Percentiles rank a stretch among this genome's conserved stretches.
Evolutionary conservation across 805 yeast species (phyloP).

Genomic region (Candida vaughaniae): DNA sequence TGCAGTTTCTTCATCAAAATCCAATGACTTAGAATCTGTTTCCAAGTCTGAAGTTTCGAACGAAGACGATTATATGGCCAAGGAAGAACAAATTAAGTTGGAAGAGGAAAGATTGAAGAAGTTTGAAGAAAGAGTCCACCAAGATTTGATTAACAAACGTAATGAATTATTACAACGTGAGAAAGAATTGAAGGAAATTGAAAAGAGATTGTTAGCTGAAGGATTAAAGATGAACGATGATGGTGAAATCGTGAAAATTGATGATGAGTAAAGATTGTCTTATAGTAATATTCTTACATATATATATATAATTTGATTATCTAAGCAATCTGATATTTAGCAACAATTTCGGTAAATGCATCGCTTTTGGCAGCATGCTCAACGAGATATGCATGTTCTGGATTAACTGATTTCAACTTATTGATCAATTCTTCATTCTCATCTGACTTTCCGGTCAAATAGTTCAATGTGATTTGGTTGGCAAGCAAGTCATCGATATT

Average conservation of each 20-base stretch:
- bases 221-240: conserved; percentile 44
- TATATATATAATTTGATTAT: too few relatives aligned
- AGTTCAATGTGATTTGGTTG: conserved; percentile 61
- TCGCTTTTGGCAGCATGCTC: conserved; percentile 62
- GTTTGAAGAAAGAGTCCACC: conserved; percentile 86
- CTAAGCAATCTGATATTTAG: too few relatives aligned
- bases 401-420: conserved; percentile 46
- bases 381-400: conserved; percentile 55
- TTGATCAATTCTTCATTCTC: conserved; percentile 49
- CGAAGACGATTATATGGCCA: conserved; percentile 43
- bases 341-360: conserved; percentile 68
- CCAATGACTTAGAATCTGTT: conserved; percentile 9
- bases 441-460: conserved; percentile 38
- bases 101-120: conserved; percentile 88
- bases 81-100: conserved; percentile 85
- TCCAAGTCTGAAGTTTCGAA: conserved; percentile 9
- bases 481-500: conserved; percentile 52
- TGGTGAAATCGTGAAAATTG: conserved; percentile 33
- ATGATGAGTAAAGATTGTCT: too few relatives aligned
- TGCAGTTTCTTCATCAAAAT: conserved; percentile 3
- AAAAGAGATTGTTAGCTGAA: conserved; percentile 62
- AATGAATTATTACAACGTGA: conserved; percentile 83
- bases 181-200: conserved; percentile 79
- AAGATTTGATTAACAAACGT: conserved; percentile 76
- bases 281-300: too few relatives aligned